Evolutionary conservation across 2,329 filamentous ascomycete species (phyloP).

Genomic region (Aspergillus sp.): DNA sequence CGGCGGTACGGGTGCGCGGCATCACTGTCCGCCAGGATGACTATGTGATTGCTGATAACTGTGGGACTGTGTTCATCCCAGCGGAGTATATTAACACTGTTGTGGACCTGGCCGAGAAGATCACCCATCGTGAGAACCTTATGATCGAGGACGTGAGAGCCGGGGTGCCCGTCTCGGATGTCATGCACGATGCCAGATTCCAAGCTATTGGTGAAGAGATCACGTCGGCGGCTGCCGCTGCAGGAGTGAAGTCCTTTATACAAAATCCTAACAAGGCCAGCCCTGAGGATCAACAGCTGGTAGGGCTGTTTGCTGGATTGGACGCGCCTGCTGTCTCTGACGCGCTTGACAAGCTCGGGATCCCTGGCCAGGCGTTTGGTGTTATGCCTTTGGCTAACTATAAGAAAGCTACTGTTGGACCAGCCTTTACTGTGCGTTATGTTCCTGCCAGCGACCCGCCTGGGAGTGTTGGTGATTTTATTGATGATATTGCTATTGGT

Average conservation of each 20-base stretch:
- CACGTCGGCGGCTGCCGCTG: too few relatives aligned
- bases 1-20: neutral
- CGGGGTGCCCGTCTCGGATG: conserved; percentile 17
- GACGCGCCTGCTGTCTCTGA: neutral
- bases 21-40: neutral
- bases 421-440: conserved; percentile 36
- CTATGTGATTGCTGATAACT: neutral
- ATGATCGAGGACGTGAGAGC: conserved; percentile 21
- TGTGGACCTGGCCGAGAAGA: neutral
- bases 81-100: neutral
- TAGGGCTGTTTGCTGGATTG: neutral
- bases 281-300: neutral
- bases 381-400: neutral
- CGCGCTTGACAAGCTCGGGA: neutral
- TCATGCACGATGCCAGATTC: conserved; percentile 23
- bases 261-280: too few relatives aligned
- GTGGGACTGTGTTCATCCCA: neutral
- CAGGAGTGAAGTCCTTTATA: too few relatives aligned
- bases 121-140: conserved; percentile 5
- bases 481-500: conserved; percentile 31
- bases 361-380: neutral
- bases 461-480: conserved; percentile 33
- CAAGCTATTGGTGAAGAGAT: conserved; percentile 12
- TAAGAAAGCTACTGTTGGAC: conserved; percentile 28
- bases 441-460: conserved; percentile 21